These are phyloP conservation scores for Calcarisporium arbuscula DNA, from an alignment of 2,329 filamentous ascomycete species.

Conservation along the genomic window DNA sequence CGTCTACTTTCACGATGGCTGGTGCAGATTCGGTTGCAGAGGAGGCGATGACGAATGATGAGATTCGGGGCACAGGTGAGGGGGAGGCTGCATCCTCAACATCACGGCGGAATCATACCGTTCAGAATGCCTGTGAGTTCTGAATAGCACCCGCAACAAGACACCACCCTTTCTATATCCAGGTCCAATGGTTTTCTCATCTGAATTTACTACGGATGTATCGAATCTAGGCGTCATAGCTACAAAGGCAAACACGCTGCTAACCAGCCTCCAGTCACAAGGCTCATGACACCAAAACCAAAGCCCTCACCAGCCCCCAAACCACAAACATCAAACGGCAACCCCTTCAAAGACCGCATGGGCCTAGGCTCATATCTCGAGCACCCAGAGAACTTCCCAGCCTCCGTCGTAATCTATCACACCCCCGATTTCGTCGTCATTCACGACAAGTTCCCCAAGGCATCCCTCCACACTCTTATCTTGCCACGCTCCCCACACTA, in stretches of 20 bases:
- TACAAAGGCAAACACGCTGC: conserved; percentile 1
- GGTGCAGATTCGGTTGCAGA: conserved; percentile 22
- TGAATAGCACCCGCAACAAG: background rate
- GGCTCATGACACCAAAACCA: conserved; percentile 31
- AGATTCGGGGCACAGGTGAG: no score
- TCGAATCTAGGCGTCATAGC: no score
- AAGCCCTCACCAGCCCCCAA: conserved; percentile 19
- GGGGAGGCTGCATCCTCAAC: conserved; percentile 21
- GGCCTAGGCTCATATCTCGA: conserved; percentile 62
- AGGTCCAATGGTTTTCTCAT: background rate
- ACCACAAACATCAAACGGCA: conserved; percentile 15
- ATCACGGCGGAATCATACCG: conserved; percentile 6
- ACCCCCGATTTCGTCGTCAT: conserved; percentile 67
- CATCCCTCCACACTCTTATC: conserved; percentile 78
- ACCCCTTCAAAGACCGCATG: conserved; percentile 45
- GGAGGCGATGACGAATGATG: conserved; percentile 36
- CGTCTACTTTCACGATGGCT: conserved; percentile 20
- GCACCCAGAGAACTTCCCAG: conserved; percentile 54
- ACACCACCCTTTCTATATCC: no score
- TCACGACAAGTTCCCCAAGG: conserved; percentile 80
- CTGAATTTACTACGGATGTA: background rate
- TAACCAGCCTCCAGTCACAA: conserved; percentile 23
- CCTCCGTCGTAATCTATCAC: conserved; percentile 58
- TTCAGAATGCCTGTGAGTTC: conserved; percentile 37
- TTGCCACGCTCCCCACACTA: conserved; percentile 64